Evolutionary conservation across 208 protist genomes (phyloP), one percentile per base, ranked within the genome.

Genomic region (Wallacemonas rigidus): DNA sequence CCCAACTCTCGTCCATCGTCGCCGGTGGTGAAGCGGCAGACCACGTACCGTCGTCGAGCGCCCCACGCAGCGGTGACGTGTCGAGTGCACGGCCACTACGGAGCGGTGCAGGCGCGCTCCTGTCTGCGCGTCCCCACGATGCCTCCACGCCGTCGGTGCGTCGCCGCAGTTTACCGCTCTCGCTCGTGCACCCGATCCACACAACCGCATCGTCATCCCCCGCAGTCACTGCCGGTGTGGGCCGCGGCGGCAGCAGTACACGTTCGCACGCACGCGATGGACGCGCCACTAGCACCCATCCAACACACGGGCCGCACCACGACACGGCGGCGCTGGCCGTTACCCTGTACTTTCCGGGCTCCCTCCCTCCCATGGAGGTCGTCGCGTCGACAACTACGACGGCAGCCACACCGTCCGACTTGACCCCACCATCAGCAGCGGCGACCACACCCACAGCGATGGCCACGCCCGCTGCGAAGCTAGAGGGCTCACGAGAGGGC

Each of bases 291-390:
- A 26, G 26, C 26, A 26, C 26, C 26, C 26, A 26, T n/a, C 53
- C 11, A 6, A 50, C 45, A 6, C 12, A 1, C 45, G 45, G 61
- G 15, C 48, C 64, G 48, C 26, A 26, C 26, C 26, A 26, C 26
- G 26, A 26, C 36, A 58, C 53, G 9, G 43, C 68, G 0, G 17
- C 43, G 4, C 55, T 72, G 43, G 17, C 53, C 43, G 55, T 72
- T 40, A 35, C 45, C 43, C 5, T 72, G 2, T 58, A 72, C 68
- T 72, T 72, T 54, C 68, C 68, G 3, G 68, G 68, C 44, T 38
- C 68, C 2, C 55, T 72, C 5, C 36, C 68, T 4, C 6, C 54
- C 15, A 53, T 1, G 12, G 48, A 35, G 64, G 50, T 56, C 26
- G 50, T 17, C 17, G 3, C 51, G 11, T 9, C 43, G 15, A 9